Evolutionary conservation across 1,284 basidiomycete species (phyloP).

Genomic region (Papiliotrema flavescens): DNA sequence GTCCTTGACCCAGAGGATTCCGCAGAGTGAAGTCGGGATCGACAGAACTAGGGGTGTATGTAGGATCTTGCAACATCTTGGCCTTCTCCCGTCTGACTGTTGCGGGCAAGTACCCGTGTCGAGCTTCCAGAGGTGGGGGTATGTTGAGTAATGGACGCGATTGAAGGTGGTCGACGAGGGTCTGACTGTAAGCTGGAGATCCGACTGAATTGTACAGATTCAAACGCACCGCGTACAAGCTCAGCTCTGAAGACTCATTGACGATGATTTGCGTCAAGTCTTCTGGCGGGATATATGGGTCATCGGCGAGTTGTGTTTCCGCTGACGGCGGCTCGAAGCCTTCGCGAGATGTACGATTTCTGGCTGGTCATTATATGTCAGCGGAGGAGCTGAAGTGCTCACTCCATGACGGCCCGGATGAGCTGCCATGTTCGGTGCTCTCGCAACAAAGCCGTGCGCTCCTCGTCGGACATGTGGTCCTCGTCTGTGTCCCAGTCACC

Average conservation of each 20-base stretch:
- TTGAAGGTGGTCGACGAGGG: constrained; percentile 43
- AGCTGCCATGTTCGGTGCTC: constrained; percentile 47
- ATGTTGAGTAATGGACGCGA: constrained; percentile 32
- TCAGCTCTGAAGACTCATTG: constrained; percentile 38
- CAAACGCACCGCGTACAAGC: constrained; percentile 34
- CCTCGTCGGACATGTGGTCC: constrained; percentile 28
- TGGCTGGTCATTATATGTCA: constrained; percentile 7
- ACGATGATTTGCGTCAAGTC: constrained; percentile 41
- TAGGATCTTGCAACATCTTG: constrained; percentile 7
- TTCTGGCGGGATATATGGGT: constrained; percentile 41
- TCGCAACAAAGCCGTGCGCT: constrained; percentile 31
- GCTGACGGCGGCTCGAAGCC: constrained; percentile 30
- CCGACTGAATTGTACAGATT: background rate
- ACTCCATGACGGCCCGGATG: constrained; percentile 40
- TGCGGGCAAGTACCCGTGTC: constrained; percentile 45
- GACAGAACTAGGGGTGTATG: constrained; percentile 21
- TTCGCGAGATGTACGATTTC: constrained; percentile 31
- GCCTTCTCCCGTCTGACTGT: constrained; percentile 36
- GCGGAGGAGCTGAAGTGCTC: constrained; percentile 3
- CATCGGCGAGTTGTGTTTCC: constrained; percentile 20
- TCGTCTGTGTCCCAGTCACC: constrained; percentile 19
- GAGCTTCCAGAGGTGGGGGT: constrained; percentile 39
- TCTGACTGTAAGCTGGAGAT: constrained; percentile 12
- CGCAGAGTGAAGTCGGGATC: constrained; percentile 47
- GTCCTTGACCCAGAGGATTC: constrained; percentile 34